These are phyloP conservation scores for Panicum hallii DNA, from an alignment of 202 grass and related monocot species.

Conservation along the genomic window DNA sequence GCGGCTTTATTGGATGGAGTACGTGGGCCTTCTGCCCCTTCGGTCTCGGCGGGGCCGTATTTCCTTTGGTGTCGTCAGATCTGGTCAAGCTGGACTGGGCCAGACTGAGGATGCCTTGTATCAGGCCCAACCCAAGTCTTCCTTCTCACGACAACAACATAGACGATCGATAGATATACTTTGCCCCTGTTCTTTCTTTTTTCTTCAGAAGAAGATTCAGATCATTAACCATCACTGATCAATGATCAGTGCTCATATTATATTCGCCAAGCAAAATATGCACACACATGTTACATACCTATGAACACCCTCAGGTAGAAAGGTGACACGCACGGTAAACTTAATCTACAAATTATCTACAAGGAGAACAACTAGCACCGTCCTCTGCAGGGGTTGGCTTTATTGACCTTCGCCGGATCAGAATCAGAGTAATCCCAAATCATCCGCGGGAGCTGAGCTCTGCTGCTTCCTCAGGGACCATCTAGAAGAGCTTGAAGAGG, in stretches of 20 bases:
- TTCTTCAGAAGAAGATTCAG: no score
- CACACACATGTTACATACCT: background rate
- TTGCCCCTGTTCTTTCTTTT: no score
- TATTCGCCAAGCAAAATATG: background rate
- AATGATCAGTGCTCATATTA: background rate
- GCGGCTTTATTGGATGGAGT: background rate
- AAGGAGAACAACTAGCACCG: background rate
- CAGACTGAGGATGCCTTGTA: background rate
- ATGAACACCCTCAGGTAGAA: no score
- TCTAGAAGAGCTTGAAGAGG: slow-evolving; percentile 73
- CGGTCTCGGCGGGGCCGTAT: no score
- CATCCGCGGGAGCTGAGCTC: background rate
- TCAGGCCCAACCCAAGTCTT: background rate
- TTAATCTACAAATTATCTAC: background rate
- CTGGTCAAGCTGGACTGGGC: background rate
- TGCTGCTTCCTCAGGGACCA: background rate
- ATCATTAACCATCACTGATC: background rate
- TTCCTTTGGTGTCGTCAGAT: background rate
- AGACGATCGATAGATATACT: no score
- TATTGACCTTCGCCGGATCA: background rate
- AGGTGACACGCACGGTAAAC: background rate
- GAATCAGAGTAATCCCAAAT: background rate
- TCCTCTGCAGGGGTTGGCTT: background rate
- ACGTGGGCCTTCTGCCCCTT: no score
- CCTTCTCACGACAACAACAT: no score